Evolutionary conservation across 805 yeast genomes (phyloP), one percentile per base, ranked within the genome.

Genomic region (Kodamaea hsintzibuensis): DNA sequence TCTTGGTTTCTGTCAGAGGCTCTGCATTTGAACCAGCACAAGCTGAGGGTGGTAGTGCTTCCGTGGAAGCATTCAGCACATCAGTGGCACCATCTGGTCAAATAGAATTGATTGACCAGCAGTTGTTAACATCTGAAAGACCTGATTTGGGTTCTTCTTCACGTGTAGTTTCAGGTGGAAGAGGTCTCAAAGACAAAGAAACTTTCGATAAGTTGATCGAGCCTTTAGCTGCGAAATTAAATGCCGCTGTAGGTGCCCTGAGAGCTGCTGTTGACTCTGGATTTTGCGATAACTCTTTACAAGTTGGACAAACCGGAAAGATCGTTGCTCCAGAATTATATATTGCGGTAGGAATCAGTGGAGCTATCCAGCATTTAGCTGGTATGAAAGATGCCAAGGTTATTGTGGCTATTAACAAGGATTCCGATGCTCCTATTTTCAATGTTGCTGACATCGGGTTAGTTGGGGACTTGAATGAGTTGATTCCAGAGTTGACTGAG

Each of bases 191-290:
- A 70, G 85, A 84, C 71, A 92, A 91, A 71, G 97, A 89, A 68
- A 86, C 88, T 54, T 93, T 93, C 70, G 96, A 89, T 53, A 68
- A 79, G 52, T 60, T 90, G 55, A 77, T 95, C 51, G 83, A 80
- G 61, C 98, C 99, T 50, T 77, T 93, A 60, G 98, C 98, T 7
- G 85, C 83, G 54, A 80, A 88, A 56, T 75, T 93, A 55, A 82
- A 85, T 53, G 99, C 98, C 1, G 98, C 96, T 52, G 87, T 93
- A 49, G 99, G 99, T 65, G 98, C 98, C 2, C 90, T 97, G 7
- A 85, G 99, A 71, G 98, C 98, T 16, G 99, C 98, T 35, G 99
- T 95, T 19, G 99, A 93, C 72, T 81, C 96, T 45, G 98, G 98
- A 0, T 91, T 83, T 69, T 91, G 96, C 67, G 98, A 95, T 67